Base-by-base conservation (phyloP, 164 flowering plant genomes). In the Vitis rupestris region DNA sequence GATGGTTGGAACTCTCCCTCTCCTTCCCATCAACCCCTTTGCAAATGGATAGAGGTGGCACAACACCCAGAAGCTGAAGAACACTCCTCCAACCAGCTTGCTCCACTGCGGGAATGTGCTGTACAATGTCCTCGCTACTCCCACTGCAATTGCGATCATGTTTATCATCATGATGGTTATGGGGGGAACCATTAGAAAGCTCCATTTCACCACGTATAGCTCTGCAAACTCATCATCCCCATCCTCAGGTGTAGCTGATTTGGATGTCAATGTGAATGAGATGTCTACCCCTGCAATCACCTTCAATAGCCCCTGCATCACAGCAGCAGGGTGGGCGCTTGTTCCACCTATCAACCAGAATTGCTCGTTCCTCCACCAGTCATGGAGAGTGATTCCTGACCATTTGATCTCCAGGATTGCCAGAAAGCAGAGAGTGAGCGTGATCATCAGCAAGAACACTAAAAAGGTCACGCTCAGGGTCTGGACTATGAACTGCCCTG, bases 321-420 rank as follows among this genome's bases (percentile, higher is more conserved):
- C 99, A 0, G 99, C 99, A 17, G 91, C 94, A 1, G 92, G 97
- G 62, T 92, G 99, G 0, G 99, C 97, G 61, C 99, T 94, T 0
- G 96, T 90, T 30, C 98, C 99, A 6, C 97, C 97, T 19, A 94
- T 91, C 66, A 94, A 37, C 99, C 99, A 94, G 64, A 94, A 94
- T 74, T 94, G 99, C 74, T 94, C 98, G 54, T 94, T 94, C 51
- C 98, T 50, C 99, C 99, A 94, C 96, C 97, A 92, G 1, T 94
- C 99, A 52, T 94, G 90, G 23, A 94, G 85, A 0, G 90, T 88
- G 69, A 94, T 91, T 12, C 90, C 90, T 0, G 98, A 90, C 99
- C 99, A 94, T 69, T 72, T 81, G 76, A 94, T 86, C 66, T 94
- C 99, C 0, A 94, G 90, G 11, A 92, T 14, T 3, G 98, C 88